A percentile compares a stretch with the other conserved stretches of the same genome.
Evolutionary conservation across 768 basidiomycete species (phyloP).

Genomic region (Tephrocybe sp.): DNA sequence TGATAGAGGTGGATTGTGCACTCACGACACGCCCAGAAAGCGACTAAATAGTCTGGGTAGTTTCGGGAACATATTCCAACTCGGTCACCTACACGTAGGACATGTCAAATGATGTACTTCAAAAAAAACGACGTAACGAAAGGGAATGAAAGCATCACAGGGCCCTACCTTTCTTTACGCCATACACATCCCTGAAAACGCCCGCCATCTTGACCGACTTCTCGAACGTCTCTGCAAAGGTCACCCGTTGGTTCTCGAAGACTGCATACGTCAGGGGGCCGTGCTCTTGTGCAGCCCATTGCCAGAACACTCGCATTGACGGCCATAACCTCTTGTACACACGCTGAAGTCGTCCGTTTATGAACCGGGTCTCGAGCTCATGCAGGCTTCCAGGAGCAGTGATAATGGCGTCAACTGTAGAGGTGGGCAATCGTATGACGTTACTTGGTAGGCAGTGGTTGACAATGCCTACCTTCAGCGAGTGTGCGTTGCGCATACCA

Average conservation of each 20-base stretch:
- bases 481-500: conserved; percentile 16
- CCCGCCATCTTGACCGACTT: conserved; percentile 35
- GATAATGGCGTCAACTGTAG: conserved; percentile 33
- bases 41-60: conserved; percentile 42
- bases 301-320: conserved; percentile 49
- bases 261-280: conserved; percentile 43
- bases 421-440: background rate
- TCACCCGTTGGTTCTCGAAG: conserved; percentile 44
- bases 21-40: conserved; percentile 49
- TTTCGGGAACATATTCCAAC: conserved; percentile 50
- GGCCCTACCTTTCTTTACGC: conserved; percentile 42
- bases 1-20: background rate
- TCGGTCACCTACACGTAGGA: conserved; percentile 29
- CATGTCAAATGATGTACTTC: too few relatives aligned
- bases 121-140: too few relatives aligned
- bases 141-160: background rate
- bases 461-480: conserved; percentile 5
- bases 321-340: conserved; percentile 55
- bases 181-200: conserved; percentile 39
- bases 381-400: conserved; percentile 36
- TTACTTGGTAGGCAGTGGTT: too few relatives aligned
- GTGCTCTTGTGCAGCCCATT: conserved; percentile 32
- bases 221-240: conserved; percentile 37
- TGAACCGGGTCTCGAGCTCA: conserved; percentile 39
- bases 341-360: conserved; percentile 43